Evolutionary conservation across 2,329 filamentous ascomycete genomes (phyloP), one percentile per base, ranked within the genome.

Genomic region (Tolypocladium inflatum): DNA sequence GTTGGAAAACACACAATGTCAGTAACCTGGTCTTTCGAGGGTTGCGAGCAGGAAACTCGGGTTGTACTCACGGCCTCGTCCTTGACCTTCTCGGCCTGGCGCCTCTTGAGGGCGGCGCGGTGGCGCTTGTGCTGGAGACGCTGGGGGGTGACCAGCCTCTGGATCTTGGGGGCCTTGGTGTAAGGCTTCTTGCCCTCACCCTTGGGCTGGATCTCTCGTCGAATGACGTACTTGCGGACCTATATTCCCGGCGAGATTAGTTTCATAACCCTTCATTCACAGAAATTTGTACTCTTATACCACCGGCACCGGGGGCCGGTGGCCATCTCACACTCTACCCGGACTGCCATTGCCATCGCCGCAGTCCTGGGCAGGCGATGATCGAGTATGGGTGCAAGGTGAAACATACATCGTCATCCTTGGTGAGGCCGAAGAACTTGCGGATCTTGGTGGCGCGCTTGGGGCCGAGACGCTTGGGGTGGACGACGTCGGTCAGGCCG

Each of bases 391-490:
- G 68, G 78, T 79, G 75, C 74, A 79, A 75, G 74, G 72, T 74
- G 77, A 71, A 72, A 91, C 90, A 86, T 89, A 97, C 93, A 90
- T 99, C 94, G 85, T 99, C 94, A 88, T 97, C 92, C 92, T 97
- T 97, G 90, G 88, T 93, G 86, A 99, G 90, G 83, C 91, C 88
- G 84, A 97, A 99, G 89, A 99, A 99, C 78, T 87, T 89, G 80
- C 93, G 91, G 83, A 99, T 97, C 91, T 97, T 99, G 83, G 91
- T 96, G 76, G 94, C 94, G 75, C 94, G 90, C 92, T 99, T 99
- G 83, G 94, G 94, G 72, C 94, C 94, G 75, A 99, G 90, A 74
- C 94, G 90, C 90, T 99, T 99, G 80, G 94, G 94, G 85, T 96
- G 90, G 75, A 97, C 91, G 77, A 89, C 86, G 79, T 99, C 94